Evolutionary conservation across 2,329 filamentous ascomycete genomes (phyloP).

Genomic region (Trichoderma koningii): DNA sequence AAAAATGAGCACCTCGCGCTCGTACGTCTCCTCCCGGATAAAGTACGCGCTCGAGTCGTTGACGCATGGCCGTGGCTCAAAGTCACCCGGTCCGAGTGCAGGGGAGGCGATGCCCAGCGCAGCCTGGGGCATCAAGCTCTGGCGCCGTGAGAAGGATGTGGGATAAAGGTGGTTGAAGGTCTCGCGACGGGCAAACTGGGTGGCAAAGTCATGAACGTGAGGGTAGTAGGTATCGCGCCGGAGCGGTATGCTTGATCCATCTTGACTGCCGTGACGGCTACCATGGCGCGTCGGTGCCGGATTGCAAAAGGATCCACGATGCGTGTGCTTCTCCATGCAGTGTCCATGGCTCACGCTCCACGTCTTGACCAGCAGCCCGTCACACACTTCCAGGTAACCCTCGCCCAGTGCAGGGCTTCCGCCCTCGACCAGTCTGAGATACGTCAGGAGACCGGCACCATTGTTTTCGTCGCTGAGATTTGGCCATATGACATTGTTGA

Average conservation of each 20-base stretch:
- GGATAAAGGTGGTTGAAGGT: constrained; percentile 32
- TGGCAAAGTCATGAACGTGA: constrained; percentile 46
- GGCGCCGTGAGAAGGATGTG: constrained; percentile 29
- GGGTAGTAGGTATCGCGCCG: constrained; percentile 37
- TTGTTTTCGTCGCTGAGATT: constrained; percentile 96
- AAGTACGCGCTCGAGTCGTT: constrained; percentile 94
- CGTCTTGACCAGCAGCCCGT: constrained; percentile 84
- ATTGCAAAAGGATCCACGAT: constrained; percentile 60
- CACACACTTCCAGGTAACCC: constrained; percentile 85
- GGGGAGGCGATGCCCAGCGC: constrained; percentile 34
- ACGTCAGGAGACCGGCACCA: constrained; percentile 88
- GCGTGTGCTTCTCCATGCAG: constrained; percentile 73
- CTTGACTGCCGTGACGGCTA: constrained; percentile 55
- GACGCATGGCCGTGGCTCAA: constrained; percentile 62
- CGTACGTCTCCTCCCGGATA: constrained; percentile 71
- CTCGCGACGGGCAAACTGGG: constrained; percentile 35
- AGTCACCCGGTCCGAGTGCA: constrained; percentile 31
- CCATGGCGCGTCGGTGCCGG: constrained; percentile 51
- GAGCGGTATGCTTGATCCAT: constrained; percentile 40
- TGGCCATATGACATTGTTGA: constrained; percentile 98
- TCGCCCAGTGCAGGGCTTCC: constrained; percentile 82
- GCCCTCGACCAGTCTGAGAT: constrained; percentile 83
- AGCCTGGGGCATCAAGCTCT: constrained; percentile 40
- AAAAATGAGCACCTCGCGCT: constrained; percentile 84
- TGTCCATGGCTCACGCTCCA: constrained; percentile 88